Evolutionary conservation across 495 filamentous ascomycete species (phyloP).

Genomic region (Aspergillus campestris): DNA sequence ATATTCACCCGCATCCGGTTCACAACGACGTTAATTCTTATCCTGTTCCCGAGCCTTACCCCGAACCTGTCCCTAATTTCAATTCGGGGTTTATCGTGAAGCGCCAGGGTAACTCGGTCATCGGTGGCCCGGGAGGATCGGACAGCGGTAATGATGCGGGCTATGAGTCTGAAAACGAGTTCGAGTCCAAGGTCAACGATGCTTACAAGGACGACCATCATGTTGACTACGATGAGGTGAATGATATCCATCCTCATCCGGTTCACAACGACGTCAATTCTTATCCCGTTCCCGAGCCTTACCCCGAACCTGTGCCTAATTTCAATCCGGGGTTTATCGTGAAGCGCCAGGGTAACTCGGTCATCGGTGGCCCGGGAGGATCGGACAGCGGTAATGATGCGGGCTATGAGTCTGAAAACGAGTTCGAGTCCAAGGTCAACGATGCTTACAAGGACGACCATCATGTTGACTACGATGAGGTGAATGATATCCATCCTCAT

Average conservation of each 20-base stretch:
- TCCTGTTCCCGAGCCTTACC: no score
- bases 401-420: not conserved
- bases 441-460: constrained; percentile 3
- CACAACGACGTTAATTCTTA: no score
- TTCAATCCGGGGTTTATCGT: not conserved
- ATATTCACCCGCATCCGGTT: not conserved
- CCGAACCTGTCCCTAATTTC: no score
- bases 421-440: not conserved
- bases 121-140: constrained; percentile 4
- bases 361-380: constrained; percentile 6
- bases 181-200: not conserved
- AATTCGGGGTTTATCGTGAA: not conserved
- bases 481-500: not conserved
- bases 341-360: not conserved
- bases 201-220: not conserved
- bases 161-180: not conserved
- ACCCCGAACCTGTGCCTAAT: no score
- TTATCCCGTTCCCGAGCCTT: no score
- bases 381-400: constrained; percentile 5
- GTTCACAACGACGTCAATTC: no score
- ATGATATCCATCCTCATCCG: not conserved
- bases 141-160: constrained; percentile 5
- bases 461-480: not conserved
- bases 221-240: not conserved
- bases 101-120: not conserved